Percentiles rank a stretch among this genome's conserved stretches.
These are phyloP conservation scores for Alnus glutinosa DNA, from an alignment of 306 rosid species.

Conservation along the genomic window DNA sequence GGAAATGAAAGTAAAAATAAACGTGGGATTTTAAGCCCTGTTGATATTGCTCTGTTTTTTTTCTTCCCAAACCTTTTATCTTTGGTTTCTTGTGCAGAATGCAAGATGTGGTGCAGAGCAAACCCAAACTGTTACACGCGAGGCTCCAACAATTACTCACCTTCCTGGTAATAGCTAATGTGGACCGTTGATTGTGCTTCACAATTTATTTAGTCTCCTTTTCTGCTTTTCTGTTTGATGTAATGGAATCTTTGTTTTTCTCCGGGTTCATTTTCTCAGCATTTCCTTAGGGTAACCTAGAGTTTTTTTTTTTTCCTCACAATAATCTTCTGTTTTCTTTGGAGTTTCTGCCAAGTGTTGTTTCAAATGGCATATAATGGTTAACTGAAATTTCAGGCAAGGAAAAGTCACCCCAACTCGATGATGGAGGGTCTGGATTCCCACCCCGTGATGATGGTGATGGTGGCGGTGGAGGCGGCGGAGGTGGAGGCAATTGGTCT, in stretches of 20 bases:
- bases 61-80: too few species aligned
- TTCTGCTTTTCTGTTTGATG: background rate
- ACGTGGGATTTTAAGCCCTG: background rate
- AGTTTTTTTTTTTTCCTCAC: background rate
- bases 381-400: slow-evolving; percentile 61
- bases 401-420: slow-evolving; percentile 86
- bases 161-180: slow-evolving; percentile 66
- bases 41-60: background rate
- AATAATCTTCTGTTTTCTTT: slow-evolving; percentile 4
- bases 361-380: slow-evolving; percentile 5
- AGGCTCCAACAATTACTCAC: slow-evolving; percentile 95
- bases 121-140: slow-evolving; percentile 81
- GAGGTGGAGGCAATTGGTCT: slow-evolving; percentile 95
- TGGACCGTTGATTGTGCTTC: background rate
- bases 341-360: slow-evolving; percentile 9
- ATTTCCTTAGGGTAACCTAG: background rate
- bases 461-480: slow-evolving; percentile 95
- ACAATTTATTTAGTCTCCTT: background rate
- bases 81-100: slow-evolving; percentile 47
- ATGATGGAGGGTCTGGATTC: slow-evolving; percentile 77
- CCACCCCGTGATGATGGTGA: slow-evolving; percentile 91
- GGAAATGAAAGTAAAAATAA: background rate
- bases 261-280: background rate
- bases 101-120: slow-evolving; percentile 87
- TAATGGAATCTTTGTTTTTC: background rate